Evolutionary conservation across 345 rosid genomes (phyloP).

Genomic region (Streptanthus diversifolius): DNA sequence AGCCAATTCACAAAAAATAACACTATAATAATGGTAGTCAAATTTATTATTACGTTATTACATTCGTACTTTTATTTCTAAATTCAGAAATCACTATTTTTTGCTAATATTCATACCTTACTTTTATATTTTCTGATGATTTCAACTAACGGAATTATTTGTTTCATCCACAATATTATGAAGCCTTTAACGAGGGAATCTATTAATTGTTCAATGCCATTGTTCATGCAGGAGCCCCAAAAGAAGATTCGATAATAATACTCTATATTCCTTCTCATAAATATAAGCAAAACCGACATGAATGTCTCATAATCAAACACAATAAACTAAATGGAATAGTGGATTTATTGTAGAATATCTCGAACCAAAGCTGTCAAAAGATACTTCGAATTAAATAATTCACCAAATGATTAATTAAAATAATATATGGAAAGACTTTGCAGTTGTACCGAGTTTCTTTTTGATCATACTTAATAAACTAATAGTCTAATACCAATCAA

Average conservation of each 20-base stretch:
- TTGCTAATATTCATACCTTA: not conserved
- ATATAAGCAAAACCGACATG: constrained; percentile 23
- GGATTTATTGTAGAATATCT: constrained; percentile 26
- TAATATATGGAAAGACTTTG: constrained; percentile 30
- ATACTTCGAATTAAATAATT: constrained; percentile 23
- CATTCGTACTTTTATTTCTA: not conserved
- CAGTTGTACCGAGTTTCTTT: constrained; percentile 20
- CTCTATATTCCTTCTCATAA: not conserved
- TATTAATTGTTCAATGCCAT: constrained; percentile 2
- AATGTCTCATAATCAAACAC: constrained; percentile 25
- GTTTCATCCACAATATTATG: not conserved
- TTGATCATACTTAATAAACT: constrained; percentile 26
- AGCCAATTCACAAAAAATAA: not conserved
- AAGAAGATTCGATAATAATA: not conserved
- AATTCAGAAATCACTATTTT: not conserved
- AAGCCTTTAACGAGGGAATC: not conserved
- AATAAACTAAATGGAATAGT: constrained; percentile 25
- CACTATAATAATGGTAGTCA: not conserved
- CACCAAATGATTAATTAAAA: constrained; percentile 26
- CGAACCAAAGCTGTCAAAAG: constrained; percentile 34
- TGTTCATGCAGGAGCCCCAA: constrained; percentile 23
- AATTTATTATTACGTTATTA: not conserved
- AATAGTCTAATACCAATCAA: constrained; percentile 23
- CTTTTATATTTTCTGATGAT: not conserved
- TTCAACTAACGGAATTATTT: not conserved